A percentile compares a stretch with the other conserved stretches of the same genome.
These are phyloP conservation scores for Coemansia guatemalensis DNA, from an alignment of 192 early-diverging fungal species.

Conservation along the genomic window DNA sequence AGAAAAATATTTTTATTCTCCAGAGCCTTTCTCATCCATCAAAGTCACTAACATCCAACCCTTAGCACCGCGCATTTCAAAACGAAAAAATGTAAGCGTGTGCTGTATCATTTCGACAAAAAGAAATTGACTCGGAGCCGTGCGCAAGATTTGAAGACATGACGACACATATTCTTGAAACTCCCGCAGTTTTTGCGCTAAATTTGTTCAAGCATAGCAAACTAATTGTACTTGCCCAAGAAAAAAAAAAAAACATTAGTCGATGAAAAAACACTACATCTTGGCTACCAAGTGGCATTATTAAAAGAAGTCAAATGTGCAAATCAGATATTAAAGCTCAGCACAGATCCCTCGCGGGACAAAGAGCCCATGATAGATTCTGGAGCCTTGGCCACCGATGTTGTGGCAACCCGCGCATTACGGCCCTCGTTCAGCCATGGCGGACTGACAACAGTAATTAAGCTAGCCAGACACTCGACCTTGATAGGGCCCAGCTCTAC, in stretches of 20 bases:
- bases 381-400: conserved; percentile 22
- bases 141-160: neutral
- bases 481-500: conserved; percentile 51
- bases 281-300: neutral
- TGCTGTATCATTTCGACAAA: neutral
- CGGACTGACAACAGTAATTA: conserved; percentile 38
- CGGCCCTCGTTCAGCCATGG: conserved; percentile 47
- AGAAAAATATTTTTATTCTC: neutral
- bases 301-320: neutral
- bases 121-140: neutral
- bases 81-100: too few relatives aligned
- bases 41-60: neutral
- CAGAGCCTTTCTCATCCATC: neutral
- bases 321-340: conserved; percentile 36
- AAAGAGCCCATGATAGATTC: conserved; percentile 38
- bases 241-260: neutral
- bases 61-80: neutral
- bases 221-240: neutral
- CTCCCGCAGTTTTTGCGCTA: neutral
- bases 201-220: neutral
- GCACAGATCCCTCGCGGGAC: conserved; percentile 40
- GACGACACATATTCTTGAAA: neutral
- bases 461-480: conserved; percentile 45
- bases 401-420: conserved; percentile 19
- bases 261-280: neutral